Base-by-base conservation (phyloP, 257 asterid genomes). In the Misopates orontium region DNA sequence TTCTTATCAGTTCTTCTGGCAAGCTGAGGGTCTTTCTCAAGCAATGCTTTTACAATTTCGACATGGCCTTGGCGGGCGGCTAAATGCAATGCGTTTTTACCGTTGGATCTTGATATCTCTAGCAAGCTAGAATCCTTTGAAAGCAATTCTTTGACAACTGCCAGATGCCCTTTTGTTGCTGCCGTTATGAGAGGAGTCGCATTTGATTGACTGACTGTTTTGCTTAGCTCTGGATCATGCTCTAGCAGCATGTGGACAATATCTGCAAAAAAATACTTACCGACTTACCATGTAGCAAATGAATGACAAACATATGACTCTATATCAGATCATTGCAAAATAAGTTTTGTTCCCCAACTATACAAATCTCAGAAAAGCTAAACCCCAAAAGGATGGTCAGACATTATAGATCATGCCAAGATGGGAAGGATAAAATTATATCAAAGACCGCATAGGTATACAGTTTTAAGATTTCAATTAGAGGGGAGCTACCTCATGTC, bases 101-200 rank as follows among this genome's bases (percentile, higher is more conserved):
- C 92, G 39, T 87, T 87, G 32, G 89, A 79, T 78, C 85, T 83
- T 20, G 92, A 50, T 42, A 81, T 80, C 73, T 87, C 92, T n/a
- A 87, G 65, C 74, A 80, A 73, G 68, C 81, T 77, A 56, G 87
- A 56, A 79, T 84, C 87, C 74, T 54, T 73, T 13, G 76, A 61
- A 62, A 87, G 95, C 78, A 87, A 70, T 57, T 77, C 85, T n/a
- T 69, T 52, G 13, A 87, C 95, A 55, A 87, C 82, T 24, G 68
- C 71, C 18, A 76, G 74, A 74, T 85, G 95, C 25, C 95, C 89
- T 73, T 77, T 79, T 36, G 89, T 78, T 51, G 95, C 86, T 54
- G 95, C 92, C 5, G 95, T 66, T 75, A 81, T 77, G 24, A 87
- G 90, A 58, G 92, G 95, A 64, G 95, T 87, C 36, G 90, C 84